Evolutionary conservation across 2,329 filamentous ascomycete species (phyloP).

Genomic region (Eutypella sp.): DNA sequence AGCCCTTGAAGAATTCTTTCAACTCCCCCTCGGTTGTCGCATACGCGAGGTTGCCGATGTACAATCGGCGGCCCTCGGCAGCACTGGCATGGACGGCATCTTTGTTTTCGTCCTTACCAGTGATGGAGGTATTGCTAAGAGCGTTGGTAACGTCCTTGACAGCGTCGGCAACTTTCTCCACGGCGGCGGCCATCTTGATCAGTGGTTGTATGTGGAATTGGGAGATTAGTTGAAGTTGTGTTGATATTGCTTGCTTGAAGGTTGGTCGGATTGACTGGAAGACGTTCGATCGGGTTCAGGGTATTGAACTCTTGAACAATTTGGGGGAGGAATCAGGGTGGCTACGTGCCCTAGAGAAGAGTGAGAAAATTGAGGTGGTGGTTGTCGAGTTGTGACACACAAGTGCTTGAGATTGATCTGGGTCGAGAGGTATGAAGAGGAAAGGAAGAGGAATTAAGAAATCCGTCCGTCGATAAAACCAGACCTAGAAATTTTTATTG

Average conservation of each 20-base stretch:
- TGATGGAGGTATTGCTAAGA: constrained; percentile 70
- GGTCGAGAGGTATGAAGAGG: constrained; percentile 34
- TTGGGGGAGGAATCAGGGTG: constrained; percentile 67
- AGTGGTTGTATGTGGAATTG: constrained; percentile 33
- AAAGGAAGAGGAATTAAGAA: constrained; percentile 24
- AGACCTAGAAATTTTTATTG: constrained; percentile 31
- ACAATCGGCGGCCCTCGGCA: constrained; percentile 97
- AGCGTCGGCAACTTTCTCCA: constrained; percentile 61
- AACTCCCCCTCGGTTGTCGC: constrained; percentile 99
- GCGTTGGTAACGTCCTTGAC: constrained; percentile 73
- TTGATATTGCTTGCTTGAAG: constrained; percentile 19
- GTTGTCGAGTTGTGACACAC: constrained; percentile 30
- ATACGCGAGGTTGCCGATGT: constrained; percentile 99
- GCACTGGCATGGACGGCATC: constrained; percentile 95
- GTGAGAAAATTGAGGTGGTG: constrained; percentile 41
- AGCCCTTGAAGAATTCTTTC: constrained; percentile 99
- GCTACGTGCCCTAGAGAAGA: constrained; percentile 75
- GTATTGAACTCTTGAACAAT: constrained; percentile 69
- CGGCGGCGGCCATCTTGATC: constrained; percentile 77
- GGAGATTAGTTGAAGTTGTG: constrained; percentile 34
- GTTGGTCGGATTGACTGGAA: constrained; percentile 29
- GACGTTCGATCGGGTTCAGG: constrained; percentile 31
- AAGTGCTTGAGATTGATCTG: constrained; percentile 35
- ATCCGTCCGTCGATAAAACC: constrained; percentile 24
- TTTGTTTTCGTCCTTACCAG: constrained; percentile 54